These are phyloP conservation scores for Allantophomopsis lycopodina DNA, from an alignment of 2,329 filamentous ascomycete genomes.

Conservation along the genomic window DNA sequence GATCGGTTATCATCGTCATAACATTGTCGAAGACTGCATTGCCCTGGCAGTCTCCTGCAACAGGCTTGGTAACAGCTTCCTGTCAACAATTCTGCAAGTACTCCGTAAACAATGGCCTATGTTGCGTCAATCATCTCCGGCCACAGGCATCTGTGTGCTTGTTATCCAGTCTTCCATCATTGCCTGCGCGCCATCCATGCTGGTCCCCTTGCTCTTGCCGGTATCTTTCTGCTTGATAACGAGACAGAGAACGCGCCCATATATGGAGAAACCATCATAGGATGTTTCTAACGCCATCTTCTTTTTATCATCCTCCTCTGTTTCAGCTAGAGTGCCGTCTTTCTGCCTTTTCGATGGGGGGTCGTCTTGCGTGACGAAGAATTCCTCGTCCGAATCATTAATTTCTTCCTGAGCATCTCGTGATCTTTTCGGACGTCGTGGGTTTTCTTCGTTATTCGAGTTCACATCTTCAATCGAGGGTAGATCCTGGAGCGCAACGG, in stretches of 20 bases:
- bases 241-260: constrained; percentile 82
- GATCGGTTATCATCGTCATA: too few species aligned
- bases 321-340: constrained; percentile 20
- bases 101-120: too few species aligned
- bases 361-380: constrained; percentile 13
- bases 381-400: constrained; percentile 4
- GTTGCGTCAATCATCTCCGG: constrained; percentile 7
- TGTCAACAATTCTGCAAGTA: too few species aligned
- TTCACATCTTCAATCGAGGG: constrained; percentile 7
- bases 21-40: too few species aligned
- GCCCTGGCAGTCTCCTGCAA: too few species aligned
- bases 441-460: constrained; percentile 2
- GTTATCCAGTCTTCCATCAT: constrained; percentile 78
- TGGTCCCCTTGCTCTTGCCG: constrained; percentile 23
- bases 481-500: constrained; percentile 10
- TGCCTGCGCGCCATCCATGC: constrained; percentile 33
- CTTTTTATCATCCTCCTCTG: constrained; percentile 63
- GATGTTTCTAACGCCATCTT: constrained; percentile 75
- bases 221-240: constrained; percentile 67
- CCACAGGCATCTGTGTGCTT: constrained; percentile 51
- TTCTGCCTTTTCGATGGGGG: constrained; percentile 31
- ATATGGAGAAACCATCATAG: constrained; percentile 94
- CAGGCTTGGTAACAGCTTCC: too few species aligned
- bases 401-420: constrained; percentile 21
- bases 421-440: constrained; percentile 15